Evolutionary conservation across 2,329 filamentous ascomycete species (phyloP).

Genomic region (Pestalotiopsis sp.): DNA sequence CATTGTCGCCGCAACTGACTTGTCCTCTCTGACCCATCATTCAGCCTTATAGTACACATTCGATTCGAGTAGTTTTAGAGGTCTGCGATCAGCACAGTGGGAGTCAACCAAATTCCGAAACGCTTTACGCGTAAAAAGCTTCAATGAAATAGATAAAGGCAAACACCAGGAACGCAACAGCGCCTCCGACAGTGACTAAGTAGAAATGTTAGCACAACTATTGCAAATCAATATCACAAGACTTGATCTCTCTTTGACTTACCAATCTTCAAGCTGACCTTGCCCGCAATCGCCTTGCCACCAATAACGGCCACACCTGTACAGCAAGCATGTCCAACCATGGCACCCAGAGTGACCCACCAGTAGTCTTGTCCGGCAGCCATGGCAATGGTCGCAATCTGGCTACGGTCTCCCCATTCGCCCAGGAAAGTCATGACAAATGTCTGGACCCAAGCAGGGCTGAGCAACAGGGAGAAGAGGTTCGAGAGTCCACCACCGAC

Average conservation of each 20-base stretch:
- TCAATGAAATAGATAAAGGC: constrained; percentile 90
- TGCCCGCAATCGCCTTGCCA: constrained; percentile 88
- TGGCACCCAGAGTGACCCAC: constrained; percentile 93
- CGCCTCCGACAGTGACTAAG: constrained; percentile 88
- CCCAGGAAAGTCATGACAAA: constrained; percentile 99
- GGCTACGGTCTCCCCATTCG: constrained; percentile 96
- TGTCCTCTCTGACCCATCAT: background rate
- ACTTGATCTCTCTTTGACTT: constrained; percentile 48
- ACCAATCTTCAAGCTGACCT: constrained; percentile 95
- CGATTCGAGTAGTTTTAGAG: background rate
- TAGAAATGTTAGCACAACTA: constrained; percentile 17
- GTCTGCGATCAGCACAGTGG: background rate
- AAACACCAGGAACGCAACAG: constrained; percentile 86
- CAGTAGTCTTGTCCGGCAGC: constrained; percentile 97
- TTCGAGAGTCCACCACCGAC: constrained; percentile 69
- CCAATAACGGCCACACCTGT: constrained; percentile 91
- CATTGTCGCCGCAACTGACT: background rate
- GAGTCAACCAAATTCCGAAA: background rate
- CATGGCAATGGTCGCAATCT: constrained; percentile 99
- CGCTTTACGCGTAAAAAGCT: constrained; percentile 60
- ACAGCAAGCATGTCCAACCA: constrained; percentile 85
- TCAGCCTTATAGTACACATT: background rate
- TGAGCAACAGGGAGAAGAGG: constrained; percentile 83
- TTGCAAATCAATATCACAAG: background rate
- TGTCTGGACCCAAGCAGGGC: constrained; percentile 97